Percentiles rank a stretch among this genome's conserved stretches.
Conservation (phyloP, 768 basidiomycete genomes). For the Collybiopsis luxurians region DNA sequence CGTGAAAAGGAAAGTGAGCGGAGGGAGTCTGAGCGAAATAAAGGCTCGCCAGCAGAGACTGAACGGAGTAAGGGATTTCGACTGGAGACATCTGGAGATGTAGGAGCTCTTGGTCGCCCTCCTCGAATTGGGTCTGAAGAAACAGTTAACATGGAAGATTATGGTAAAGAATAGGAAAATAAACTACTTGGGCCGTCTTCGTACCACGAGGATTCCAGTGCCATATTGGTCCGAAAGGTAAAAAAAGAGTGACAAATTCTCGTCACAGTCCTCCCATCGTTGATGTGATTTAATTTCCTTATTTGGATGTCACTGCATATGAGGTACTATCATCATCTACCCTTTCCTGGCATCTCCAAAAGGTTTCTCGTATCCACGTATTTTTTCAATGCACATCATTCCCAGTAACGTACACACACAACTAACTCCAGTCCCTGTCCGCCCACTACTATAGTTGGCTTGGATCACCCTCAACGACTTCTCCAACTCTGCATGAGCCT, state of each 20-base stretch:
- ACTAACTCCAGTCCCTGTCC: no score
- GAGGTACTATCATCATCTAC: no score
- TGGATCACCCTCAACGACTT: no score
- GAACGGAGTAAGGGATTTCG: constrained; percentile 36
- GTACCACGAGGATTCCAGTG: constrained; percentile 4
- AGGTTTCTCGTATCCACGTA: no score
- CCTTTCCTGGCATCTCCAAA: no score
- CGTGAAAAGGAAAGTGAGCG: constrained; percentile 37
- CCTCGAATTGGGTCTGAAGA: neutral
- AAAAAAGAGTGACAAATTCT: neutral
- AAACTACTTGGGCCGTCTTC: neutral
- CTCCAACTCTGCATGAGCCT: no score
- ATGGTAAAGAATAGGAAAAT: neutral
- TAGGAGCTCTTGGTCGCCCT: neutral
- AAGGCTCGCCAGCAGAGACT: constrained; percentile 38
- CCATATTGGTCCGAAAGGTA: neutral
- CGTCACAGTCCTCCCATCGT: neutral
- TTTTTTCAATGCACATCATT: no score
- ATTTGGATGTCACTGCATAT: no score
- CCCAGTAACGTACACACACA: no score
- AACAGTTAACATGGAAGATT: neutral
- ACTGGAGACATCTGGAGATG: constrained; percentile 6
- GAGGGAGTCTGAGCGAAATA: constrained; percentile 40
- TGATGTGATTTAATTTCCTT: no score
- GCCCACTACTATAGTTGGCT: no score